Evolutionary conservation across 2,329 filamentous ascomycete species (phyloP).

Genomic region (Aurifilum marmelostoma): DNA sequence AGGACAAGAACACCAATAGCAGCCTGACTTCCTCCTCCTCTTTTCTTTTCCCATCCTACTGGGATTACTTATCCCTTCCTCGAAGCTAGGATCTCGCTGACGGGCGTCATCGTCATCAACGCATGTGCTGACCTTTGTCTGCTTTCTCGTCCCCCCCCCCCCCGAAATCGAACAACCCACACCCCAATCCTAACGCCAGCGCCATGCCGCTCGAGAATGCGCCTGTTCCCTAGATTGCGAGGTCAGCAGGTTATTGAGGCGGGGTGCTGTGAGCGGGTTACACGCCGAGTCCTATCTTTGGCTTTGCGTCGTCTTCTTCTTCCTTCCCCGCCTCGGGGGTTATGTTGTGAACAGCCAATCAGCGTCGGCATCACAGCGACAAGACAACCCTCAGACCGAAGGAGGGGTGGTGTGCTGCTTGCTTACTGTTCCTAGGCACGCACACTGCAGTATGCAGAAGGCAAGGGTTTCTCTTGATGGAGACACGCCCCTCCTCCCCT

Average conservation of each 20-base stretch:
- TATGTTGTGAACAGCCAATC: background rate
- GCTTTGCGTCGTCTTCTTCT: background rate
- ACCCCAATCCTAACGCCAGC: background rate
- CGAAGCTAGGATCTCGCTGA: background rate
- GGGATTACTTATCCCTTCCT: background rate
- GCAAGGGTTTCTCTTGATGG: background rate
- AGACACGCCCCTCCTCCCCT: background rate
- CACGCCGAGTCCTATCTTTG: conserved; percentile 10
- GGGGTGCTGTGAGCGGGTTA: background rate
- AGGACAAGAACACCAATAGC: background rate
- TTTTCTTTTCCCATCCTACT: background rate
- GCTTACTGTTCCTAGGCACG: background rate
- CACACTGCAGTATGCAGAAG: background rate
- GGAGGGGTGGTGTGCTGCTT: background rate
- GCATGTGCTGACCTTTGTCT: background rate
- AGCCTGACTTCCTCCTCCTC: background rate
- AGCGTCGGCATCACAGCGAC: background rate
- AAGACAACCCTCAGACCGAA: background rate
- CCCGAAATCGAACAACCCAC: too few relatives aligned
- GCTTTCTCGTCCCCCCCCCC: background rate
- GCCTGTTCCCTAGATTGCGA: background rate
- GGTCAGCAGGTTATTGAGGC: conserved; percentile 5
- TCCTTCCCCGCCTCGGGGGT: background rate
- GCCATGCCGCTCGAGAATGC: background rate
- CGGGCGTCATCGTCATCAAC: background rate